Percentiles rank a stretch among this genome's conserved stretches.
phyloP scores from a whole-genome alignment of 257 asterid genomes.

The Nicotiana benthamiana region DNA sequence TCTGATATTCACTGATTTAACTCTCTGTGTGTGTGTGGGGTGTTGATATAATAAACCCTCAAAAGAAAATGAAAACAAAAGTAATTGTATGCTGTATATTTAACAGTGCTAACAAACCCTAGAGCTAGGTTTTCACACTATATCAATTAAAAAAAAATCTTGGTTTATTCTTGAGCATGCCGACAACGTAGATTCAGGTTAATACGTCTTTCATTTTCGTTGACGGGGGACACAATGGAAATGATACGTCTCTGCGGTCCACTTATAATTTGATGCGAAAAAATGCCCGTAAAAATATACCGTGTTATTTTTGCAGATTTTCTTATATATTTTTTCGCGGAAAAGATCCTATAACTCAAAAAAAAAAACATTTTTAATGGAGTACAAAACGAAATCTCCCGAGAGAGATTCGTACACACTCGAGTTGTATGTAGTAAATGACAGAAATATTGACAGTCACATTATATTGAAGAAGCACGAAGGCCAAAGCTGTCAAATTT shows the following conservation, averaged over 20 bases:
- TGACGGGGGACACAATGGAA: too few species aligned
- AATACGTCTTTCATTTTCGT: background rate
- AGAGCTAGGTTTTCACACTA: background rate
- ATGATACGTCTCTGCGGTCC: too few species aligned
- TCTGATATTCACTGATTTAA: conserved; percentile 20
- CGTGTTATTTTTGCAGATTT: too few species aligned
- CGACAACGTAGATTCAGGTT: background rate
- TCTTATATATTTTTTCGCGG: too few species aligned
- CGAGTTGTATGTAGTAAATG: background rate
- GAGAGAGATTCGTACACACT: conserved; percentile 9
- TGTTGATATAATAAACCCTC: background rate
- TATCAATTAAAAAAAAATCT: background rate
- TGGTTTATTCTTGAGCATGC: background rate
- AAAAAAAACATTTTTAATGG: too few species aligned
- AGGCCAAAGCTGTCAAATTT: conserved; percentile 3
- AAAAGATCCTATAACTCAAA: too few species aligned
- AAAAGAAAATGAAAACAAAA: background rate
- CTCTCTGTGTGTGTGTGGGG: background rate
- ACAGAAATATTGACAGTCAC: background rate
- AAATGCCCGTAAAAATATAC: too few species aligned
- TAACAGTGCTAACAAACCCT: background rate
- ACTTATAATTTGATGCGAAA: too few species aligned
- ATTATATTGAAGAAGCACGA: background rate
- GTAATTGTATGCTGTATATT: background rate
- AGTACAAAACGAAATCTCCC: too few species aligned